These are phyloP conservation scores for Moesziomyces parantarcticus DNA, from an alignment of 1,284 basidiomycete species.

Conservation along the genomic window DNA sequence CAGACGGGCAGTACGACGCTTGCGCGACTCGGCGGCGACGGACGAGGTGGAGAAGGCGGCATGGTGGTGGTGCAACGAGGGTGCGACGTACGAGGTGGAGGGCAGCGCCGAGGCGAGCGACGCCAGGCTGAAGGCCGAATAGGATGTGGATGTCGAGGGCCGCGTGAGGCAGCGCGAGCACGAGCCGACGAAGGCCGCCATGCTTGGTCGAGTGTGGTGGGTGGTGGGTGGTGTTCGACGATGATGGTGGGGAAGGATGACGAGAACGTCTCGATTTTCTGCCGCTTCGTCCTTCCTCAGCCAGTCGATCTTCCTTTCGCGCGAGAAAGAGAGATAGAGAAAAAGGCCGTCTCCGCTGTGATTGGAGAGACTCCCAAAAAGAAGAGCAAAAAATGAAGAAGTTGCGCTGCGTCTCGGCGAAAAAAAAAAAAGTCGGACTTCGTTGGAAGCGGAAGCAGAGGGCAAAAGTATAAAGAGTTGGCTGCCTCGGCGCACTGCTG, in stretches of 20 bases:
- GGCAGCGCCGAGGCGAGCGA: conserved; percentile 28
- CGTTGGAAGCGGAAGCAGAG: conserved; percentile 1
- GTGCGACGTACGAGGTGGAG: conserved; percentile 27
- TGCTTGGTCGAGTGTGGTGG: conserved; percentile 2
- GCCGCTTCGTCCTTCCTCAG: neutral
- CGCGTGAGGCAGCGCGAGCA: conserved; percentile 29
- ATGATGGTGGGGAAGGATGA: conserved; percentile 8
- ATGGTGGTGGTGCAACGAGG: conserved; percentile 5
- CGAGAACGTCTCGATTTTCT: conserved; percentile 2
- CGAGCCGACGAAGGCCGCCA: conserved; percentile 26
- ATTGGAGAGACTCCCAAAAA: conserved; percentile 1
- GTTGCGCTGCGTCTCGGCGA: no score
- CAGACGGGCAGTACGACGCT: conserved; percentile 50
- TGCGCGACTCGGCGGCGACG: conserved; percentile 46
- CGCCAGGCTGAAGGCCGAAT: conserved; percentile 20
- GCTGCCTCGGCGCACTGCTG: neutral
- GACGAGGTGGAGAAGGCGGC: conserved; percentile 46
- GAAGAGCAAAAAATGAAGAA: no score
- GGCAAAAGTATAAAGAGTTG: conserved; percentile 15
- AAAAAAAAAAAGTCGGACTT: conserved; percentile 1
- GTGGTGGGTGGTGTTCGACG: no score
- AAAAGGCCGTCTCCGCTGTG: neutral
- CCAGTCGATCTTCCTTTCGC: conserved; percentile 20
- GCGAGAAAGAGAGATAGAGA: conserved; percentile 4
- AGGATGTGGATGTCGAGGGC: conserved; percentile 6